Percentiles rank a stretch among this genome's conserved stretches.
Evolutionary conservation across 1,139 yeast genomes (phyloP).

Genomic region (Meyerozyma athensensis): DNA sequence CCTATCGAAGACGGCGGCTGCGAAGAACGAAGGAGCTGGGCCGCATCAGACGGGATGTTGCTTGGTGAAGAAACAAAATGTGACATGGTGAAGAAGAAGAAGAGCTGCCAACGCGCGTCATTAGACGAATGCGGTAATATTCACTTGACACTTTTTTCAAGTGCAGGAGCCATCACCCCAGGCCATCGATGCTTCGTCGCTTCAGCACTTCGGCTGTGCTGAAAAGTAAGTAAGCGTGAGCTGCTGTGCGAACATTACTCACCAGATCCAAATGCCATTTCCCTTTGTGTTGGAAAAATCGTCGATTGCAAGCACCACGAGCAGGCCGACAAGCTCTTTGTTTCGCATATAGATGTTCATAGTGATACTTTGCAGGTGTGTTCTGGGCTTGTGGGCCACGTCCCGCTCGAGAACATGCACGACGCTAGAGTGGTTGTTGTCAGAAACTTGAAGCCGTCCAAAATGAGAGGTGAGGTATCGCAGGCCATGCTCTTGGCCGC

Average conservation of each 20-base stretch:
- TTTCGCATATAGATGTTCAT: constrained; percentile 38
- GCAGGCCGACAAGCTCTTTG: constrained; percentile 51
- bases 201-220: neutral
- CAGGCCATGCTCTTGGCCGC: constrained; percentile 61
- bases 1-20: constrained; percentile 45
- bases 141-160: neutral
- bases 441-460: constrained; percentile 60
- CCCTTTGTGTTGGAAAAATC: constrained; percentile 44
- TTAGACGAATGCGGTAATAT: constrained; percentile 2
- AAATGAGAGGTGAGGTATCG: constrained; percentile 58
- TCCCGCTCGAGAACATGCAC: constrained; percentile 45
- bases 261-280: constrained; percentile 18
- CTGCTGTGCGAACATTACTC: neutral
- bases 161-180: neutral
- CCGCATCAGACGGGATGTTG: constrained; percentile 44
- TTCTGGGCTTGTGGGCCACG: constrained; percentile 51
- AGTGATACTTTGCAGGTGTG: constrained; percentile 39
- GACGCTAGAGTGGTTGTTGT: constrained; percentile 48
- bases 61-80: constrained; percentile 46
- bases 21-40: constrained; percentile 38
- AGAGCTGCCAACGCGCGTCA: constrained; percentile 1
- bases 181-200: neutral
- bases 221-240: neutral
- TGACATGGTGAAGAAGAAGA: constrained; percentile 23
- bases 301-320: constrained; percentile 40